These are phyloP conservation scores for Ganoderma leucocontextum DNA, from an alignment of 1,284 basidiomycete genomes.

Conservation along the genomic window DNA sequence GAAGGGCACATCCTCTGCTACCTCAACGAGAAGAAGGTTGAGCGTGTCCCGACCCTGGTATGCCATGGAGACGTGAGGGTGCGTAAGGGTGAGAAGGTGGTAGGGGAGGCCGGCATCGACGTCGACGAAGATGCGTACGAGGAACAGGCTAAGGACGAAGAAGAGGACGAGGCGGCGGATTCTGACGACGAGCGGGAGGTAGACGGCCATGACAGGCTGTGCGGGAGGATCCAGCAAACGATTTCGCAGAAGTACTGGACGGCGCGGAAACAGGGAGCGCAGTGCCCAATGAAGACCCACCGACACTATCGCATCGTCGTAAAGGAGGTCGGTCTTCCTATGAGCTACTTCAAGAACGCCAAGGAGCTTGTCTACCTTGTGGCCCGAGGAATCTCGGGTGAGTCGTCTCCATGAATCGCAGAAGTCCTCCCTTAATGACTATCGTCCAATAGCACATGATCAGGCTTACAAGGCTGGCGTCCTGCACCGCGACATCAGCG, in stretches of 20 bases:
- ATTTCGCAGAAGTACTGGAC: conserved; percentile 15
- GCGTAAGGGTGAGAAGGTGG: background rate
- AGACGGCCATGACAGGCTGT: background rate
- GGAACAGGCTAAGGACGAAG: background rate
- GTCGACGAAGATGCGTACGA: background rate
- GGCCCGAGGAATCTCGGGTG: background rate
- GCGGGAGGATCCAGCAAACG: background rate
- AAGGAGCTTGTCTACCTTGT: background rate
- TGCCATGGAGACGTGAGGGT: conserved; percentile 21
- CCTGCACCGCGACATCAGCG: conserved; percentile 26
- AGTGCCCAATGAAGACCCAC: conserved; percentile 14
- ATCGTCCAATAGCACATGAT: conserved; percentile 10
- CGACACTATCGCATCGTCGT: conserved; percentile 29
- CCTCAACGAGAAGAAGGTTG: conserved; percentile 14
- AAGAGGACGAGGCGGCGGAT: background rate
- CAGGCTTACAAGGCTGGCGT: conserved; percentile 13
- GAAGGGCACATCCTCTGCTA: conserved; percentile 13
- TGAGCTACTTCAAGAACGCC: conserved; percentile 8
- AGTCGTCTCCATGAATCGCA: background rate
- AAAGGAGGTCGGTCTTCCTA: conserved; percentile 28
- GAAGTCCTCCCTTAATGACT: too few species aligned
- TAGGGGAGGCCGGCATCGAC: background rate
- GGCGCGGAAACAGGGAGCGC: background rate
- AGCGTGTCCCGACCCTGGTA: conserved; percentile 9
- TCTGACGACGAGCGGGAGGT: too few species aligned